phyloP scores from a whole-genome alignment of 2,329 filamentous ascomycete species.

The Orbilia blumenaviensis region DNA sequence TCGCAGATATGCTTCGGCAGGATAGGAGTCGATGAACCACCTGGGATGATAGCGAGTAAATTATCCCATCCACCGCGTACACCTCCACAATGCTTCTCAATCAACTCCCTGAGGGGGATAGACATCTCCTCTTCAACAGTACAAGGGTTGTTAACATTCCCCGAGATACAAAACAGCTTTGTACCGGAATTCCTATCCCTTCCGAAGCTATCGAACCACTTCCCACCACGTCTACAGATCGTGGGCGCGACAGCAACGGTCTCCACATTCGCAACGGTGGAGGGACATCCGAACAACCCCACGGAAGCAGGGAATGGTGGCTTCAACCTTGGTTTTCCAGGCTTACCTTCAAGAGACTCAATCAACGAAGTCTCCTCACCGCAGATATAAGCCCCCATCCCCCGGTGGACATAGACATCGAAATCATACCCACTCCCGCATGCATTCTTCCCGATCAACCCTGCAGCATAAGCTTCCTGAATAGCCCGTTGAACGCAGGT shows the following conservation, averaged over 20 bases:
- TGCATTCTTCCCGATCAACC: conserved; percentile 96
- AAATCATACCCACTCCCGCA: conserved; percentile 98
- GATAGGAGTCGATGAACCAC: conserved; percentile 95
- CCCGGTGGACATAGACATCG: conserved; percentile 94
- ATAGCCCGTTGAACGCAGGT: conserved; percentile 93
- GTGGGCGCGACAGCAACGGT: conserved; percentile 94
- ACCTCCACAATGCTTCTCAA: conserved; percentile 97
- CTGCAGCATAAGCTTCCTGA: conserved; percentile 94
- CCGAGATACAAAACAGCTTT: conserved; percentile 98
- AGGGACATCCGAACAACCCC: conserved; percentile 96
- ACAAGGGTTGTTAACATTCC: conserved; percentile 97
- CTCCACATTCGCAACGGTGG: conserved; percentile 97
- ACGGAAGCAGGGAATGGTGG: conserved; percentile 97
- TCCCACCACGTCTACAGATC: conserved; percentile 89
- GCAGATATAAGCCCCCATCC: conserved; percentile 94
- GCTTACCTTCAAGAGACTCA: conserved; percentile 97
- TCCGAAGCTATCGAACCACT: conserved; percentile 93
- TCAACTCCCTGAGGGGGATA: conserved; percentile 92
- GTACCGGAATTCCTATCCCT: conserved; percentile 96
- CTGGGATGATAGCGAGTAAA: conserved; percentile 90
- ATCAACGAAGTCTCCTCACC: conserved; percentile 98
- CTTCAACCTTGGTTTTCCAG: conserved; percentile 97
- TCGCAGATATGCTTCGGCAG: conserved; percentile 90
- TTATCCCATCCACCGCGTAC: conserved; percentile 98
- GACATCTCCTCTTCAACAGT: conserved; percentile 99